Conservation (phyloP, 192 early-diverging fungal genomes). For the Rhizoclosmatium sp. region DNA sequence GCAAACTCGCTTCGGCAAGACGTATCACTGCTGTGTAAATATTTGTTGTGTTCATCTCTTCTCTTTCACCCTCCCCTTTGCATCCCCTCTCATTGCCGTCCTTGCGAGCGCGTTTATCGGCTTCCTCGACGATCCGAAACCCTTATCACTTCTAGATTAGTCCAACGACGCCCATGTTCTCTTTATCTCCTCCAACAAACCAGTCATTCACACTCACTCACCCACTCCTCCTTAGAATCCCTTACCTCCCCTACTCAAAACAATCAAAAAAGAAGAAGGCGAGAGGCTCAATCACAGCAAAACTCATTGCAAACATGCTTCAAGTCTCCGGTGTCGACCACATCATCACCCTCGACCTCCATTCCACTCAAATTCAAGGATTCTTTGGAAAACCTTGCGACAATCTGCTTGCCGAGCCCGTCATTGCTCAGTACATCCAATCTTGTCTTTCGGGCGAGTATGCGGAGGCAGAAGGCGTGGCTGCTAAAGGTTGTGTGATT, state of each 20-base stretch:
- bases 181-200: neutral
- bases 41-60: neutral
- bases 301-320: slow-evolving; percentile 95
- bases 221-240: slow-evolving; percentile 62
- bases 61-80: neutral
- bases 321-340: slow-evolving; percentile 95
- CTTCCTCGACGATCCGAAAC: no score
- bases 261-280: slow-evolving; percentile 99
- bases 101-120: no score
- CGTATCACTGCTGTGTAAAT: slow-evolving; percentile 87
- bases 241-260: slow-evolving; percentile 97
- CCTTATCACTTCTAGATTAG: no score
- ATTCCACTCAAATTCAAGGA: slow-evolving; percentile 93
- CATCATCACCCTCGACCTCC: slow-evolving; percentile 98
- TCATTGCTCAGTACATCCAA: slow-evolving; percentile 85
- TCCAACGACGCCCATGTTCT: no score
- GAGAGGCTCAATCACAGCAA: slow-evolving; percentile 94
- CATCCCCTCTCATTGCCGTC: neutral
- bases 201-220: neutral
- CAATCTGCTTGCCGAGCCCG: slow-evolving; percentile 93
- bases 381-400: slow-evolving; percentile 96
- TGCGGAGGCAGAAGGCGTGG: slow-evolving; percentile 55
- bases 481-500: slow-evolving; percentile 78
- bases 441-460: slow-evolving; percentile 58
- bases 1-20: slow-evolving; percentile 87